phyloP scores from a whole-genome alignment of 345 rosid species.

The Sisymbrium altissimum region DNA sequence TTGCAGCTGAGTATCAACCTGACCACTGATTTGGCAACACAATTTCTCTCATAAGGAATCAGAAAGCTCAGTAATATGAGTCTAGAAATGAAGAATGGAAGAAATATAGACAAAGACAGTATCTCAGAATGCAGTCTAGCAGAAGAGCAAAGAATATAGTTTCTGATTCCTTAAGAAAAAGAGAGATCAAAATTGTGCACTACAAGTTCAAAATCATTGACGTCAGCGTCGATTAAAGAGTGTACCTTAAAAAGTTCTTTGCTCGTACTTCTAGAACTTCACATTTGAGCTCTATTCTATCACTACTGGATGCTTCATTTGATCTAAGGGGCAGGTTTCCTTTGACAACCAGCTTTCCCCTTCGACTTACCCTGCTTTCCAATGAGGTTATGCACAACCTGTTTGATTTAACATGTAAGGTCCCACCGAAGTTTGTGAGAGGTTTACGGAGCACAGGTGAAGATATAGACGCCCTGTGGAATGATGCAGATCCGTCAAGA shows the following conservation, averaged over 20 bases:
- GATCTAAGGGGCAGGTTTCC: slow-evolving; percentile 87
- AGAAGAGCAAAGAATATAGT: slow-evolving; percentile 2
- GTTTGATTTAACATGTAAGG: slow-evolving; percentile 82
- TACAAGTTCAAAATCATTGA: slow-evolving; percentile 3
- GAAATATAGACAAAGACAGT: background rate
- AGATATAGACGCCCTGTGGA: slow-evolving; percentile 83
- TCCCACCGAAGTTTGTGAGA: slow-evolving; percentile 88
- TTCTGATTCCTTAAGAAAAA: background rate
- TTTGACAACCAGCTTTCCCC: slow-evolving; percentile 79
- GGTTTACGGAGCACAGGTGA: slow-evolving; percentile 87
- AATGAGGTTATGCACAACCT: slow-evolving; percentile 70
- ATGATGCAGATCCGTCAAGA: slow-evolving; percentile 87
- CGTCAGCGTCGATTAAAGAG: background rate
- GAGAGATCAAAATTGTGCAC: background rate
- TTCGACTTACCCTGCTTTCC: slow-evolving; percentile 90
- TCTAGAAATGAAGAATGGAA: background rate
- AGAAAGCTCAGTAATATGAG: background rate
- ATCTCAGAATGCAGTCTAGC: background rate
- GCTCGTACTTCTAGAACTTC: slow-evolving; percentile 95
- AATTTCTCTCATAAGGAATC: background rate
- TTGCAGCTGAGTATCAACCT: slow-evolving; percentile 92
- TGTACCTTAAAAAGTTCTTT: slow-evolving; percentile 79
- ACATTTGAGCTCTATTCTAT: slow-evolving; percentile 92
- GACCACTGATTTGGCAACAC: slow-evolving; percentile 65
- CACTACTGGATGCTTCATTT: slow-evolving; percentile 65